phyloP scores from a whole-genome alignment of 441 rosid species.

The Biscutella laevigata region DNA sequence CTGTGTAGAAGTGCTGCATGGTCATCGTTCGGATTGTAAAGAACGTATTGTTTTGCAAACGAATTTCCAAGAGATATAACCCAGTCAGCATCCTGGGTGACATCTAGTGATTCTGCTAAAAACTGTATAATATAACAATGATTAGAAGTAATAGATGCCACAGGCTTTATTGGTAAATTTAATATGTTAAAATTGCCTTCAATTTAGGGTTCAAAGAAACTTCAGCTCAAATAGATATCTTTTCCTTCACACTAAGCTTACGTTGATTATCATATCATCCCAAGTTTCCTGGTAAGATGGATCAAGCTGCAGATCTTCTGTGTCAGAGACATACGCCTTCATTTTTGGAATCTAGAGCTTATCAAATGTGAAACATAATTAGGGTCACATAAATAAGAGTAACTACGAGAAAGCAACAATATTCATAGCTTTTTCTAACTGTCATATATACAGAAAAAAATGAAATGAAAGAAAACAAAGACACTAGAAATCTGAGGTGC shows the following conservation, averaged over 20 bases:
- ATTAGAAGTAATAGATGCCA: conserved; percentile 3
- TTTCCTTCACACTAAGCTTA: conserved; percentile 30
- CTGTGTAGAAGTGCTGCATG: conserved; percentile 92
- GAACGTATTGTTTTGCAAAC: conserved; percentile 73
- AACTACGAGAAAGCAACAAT: neutral
- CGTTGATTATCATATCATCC: conserved; percentile 98
- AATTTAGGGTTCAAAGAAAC: conserved; percentile 4
- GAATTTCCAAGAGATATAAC: conserved; percentile 83
- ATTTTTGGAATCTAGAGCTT: conserved; percentile 99
- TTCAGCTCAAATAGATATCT: neutral
- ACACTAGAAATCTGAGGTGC: neutral
- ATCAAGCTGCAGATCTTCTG: conserved; percentile 95
- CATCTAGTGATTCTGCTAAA: conserved; percentile 95
- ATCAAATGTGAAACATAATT: conserved; percentile 52
- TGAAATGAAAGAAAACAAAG: neutral
- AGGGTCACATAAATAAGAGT: conserved; percentile 27
- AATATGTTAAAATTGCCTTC: neutral
- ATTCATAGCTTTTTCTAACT: neutral
- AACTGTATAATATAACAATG: conserved; percentile 40
- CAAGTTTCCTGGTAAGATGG: conserved; percentile 89
- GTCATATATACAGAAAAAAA: neutral
- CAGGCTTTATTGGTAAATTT: conserved; percentile 4
- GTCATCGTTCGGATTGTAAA: conserved; percentile 72
- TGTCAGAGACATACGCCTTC: conserved; percentile 97
- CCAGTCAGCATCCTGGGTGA: conserved; percentile 86